These are phyloP conservation scores for Sungouiozyma ichnusensis DNA, from an alignment of 805 yeast genomes.

Conservation along the genomic window DNA sequence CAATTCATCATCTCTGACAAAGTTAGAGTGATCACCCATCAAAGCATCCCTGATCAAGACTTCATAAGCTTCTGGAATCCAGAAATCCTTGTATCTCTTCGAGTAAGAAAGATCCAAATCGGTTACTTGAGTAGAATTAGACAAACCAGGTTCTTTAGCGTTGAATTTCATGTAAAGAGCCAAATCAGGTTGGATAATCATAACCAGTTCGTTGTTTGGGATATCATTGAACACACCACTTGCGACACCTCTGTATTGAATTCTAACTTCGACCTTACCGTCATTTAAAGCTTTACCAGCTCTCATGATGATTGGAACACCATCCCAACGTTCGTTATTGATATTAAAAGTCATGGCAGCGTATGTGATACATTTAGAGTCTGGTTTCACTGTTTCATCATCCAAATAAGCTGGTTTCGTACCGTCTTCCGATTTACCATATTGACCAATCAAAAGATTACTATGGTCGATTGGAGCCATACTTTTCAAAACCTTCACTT, in stretches of 20 bases:
- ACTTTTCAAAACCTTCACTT: slow-evolving; percentile 82
- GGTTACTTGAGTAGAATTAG: slow-evolving; percentile 73
- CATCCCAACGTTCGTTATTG: slow-evolving; percentile 94
- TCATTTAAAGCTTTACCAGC: slow-evolving; percentile 95
- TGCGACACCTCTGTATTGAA: slow-evolving; percentile 82
- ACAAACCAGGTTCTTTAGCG: slow-evolving; percentile 85
- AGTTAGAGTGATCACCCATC: slow-evolving; percentile 90
- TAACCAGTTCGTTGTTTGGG: slow-evolving; percentile 84
- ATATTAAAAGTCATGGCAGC: slow-evolving; percentile 76
- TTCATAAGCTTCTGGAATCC: slow-evolving; percentile 98
- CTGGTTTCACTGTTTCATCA: slow-evolving; percentile 75
- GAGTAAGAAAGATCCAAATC: slow-evolving; percentile 85
- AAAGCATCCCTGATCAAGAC: slow-evolving; percentile 83
- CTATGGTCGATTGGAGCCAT: slow-evolving; percentile 54
- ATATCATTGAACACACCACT: slow-evolving; percentile 71
- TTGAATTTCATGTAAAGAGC: slow-evolving; percentile 89
- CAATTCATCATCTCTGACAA: slow-evolving; percentile 94
- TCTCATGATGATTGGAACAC: slow-evolving; percentile 88
- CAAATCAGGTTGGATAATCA: slow-evolving; percentile 90
- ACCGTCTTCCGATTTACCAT: slow-evolving; percentile 75
- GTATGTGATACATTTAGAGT: slow-evolving; percentile 81
- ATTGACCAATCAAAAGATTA: slow-evolving; percentile 79
- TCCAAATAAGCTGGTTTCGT: slow-evolving; percentile 82
- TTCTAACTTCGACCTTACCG: slow-evolving; percentile 86
- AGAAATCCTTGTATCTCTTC: slow-evolving; percentile 69